Percentiles rank a stretch among this genome's conserved stretches.
These are phyloP conservation scores for Melastoma candidum DNA, from an alignment of 441 rosid species.

Conservation along the genomic window DNA sequence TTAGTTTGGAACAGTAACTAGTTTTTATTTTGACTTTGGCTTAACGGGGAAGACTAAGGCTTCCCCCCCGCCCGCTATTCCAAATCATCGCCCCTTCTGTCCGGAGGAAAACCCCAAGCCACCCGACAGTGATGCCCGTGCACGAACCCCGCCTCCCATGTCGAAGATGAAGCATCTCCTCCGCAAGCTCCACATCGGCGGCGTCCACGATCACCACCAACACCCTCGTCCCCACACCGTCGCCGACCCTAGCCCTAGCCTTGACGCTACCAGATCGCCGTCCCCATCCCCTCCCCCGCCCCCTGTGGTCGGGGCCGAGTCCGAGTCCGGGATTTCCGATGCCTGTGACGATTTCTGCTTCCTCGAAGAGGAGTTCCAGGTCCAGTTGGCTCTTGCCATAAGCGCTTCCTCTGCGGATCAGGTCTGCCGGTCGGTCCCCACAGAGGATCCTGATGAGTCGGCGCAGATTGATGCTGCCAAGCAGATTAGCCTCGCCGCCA, in stretches of 20 bases:
- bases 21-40: no score
- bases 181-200: constrained; percentile 85
- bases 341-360: constrained; percentile 45
- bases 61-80: no score
- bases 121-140: constrained; percentile 9
- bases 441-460: constrained; percentile 57
- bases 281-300: constrained; percentile 21
- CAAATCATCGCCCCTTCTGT: no score
- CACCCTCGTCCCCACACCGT: constrained; percentile 9
- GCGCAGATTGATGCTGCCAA: constrained; percentile 96
- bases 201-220: constrained; percentile 50
- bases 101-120: no score
- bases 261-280: constrained; percentile 27
- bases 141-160: constrained; percentile 47
- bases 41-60: no score
- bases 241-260: constrained; percentile 32
- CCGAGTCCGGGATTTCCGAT: constrained; percentile 24
- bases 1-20: no score
- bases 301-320: constrained; percentile 9
- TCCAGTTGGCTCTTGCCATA: constrained; percentile 84
- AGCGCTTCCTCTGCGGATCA: constrained; percentile 73
- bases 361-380: constrained; percentile 88
- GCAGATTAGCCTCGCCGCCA: constrained; percentile 71
- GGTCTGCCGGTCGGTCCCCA: constrained; percentile 15
- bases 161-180: constrained; percentile 90